Percentiles rank a stretch among this genome's conserved stretches.
These are phyloP conservation scores for Teratosphaeriaceae sp. DNA, from an alignment of 2,329 filamentous ascomycete species.

Conservation along the genomic window DNA sequence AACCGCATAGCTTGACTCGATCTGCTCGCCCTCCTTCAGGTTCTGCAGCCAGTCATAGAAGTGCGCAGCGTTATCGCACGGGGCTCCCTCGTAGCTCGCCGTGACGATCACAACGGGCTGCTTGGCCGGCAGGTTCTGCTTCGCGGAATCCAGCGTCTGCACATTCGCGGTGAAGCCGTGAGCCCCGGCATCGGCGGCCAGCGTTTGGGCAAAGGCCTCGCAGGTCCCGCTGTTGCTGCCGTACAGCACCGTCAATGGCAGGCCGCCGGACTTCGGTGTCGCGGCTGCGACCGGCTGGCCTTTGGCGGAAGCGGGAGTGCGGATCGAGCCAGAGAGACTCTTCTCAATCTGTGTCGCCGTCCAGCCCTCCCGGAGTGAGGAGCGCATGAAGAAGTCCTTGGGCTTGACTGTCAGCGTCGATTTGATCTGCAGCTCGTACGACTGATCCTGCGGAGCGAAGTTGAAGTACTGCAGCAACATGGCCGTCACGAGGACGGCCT, in stretches of 20 bases:
- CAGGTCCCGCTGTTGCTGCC: slow-evolving; percentile 74
- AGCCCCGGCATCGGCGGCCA: slow-evolving; percentile 52
- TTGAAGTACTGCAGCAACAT: slow-evolving; percentile 66
- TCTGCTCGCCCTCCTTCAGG: slow-evolving; percentile 45
- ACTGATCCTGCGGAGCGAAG: slow-evolving; percentile 55
- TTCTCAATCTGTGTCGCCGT: slow-evolving; percentile 2
- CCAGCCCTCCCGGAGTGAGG: slow-evolving; percentile 42
- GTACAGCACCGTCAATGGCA: slow-evolving; percentile 59
- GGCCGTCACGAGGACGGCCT: slow-evolving; percentile 54
- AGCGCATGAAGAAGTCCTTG: slow-evolving; percentile 56
- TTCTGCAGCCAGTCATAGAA: slow-evolving; percentile 62
- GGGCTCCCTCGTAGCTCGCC: slow-evolving; percentile 67
- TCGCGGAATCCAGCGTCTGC: slow-evolving; percentile 55
- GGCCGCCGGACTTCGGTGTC: background rate
- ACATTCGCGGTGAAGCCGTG: slow-evolving; percentile 55
- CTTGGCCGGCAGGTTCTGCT: slow-evolving; percentile 52
- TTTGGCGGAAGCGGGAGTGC: background rate
- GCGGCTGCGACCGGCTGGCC: background rate
- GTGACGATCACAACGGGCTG: slow-evolving; percentile 61
- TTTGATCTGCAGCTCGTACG: slow-evolving; percentile 51
- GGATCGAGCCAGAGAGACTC: slow-evolving; percentile 1
- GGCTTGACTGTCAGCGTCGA: slow-evolving; percentile 58
- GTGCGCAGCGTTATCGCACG: slow-evolving; percentile 62
- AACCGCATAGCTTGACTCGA: slow-evolving; percentile 47
- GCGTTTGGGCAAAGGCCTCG: slow-evolving; percentile 58